phyloP scores from a whole-genome alignment of 371 early-diverging fungal species.

The Chytridiales sp. region DNA sequence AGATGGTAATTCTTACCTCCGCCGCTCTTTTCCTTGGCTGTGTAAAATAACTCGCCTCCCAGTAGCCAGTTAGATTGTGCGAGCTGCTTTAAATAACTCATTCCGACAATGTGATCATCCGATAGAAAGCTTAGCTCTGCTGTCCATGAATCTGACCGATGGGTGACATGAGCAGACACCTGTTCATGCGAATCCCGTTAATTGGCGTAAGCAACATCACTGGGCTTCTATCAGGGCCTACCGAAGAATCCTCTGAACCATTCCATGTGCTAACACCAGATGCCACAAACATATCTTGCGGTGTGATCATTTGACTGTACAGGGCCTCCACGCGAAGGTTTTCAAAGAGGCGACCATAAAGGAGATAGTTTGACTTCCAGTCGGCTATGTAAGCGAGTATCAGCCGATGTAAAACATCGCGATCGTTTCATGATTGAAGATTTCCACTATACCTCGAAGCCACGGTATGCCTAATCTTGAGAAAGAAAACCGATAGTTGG shows the following conservation, averaged over 20 bases:
- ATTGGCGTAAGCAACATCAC: no score
- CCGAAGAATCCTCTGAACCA: constrained; percentile 51
- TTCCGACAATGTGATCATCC: constrained; percentile 73
- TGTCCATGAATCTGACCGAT: neutral
- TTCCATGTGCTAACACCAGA: constrained; percentile 64
- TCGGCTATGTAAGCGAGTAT: neutral
- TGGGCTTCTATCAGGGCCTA: constrained; percentile 66
- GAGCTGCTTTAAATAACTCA: constrained; percentile 74
- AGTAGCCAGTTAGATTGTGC: constrained; percentile 66
- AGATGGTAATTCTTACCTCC: constrained; percentile 63
- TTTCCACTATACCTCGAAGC: no score
- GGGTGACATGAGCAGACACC: constrained; percentile 63
- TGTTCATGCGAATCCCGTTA: constrained; percentile 69
- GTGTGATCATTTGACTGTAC: constrained; percentile 62
- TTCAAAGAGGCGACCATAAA: constrained; percentile 63
- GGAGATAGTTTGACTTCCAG: constrained; percentile 52
- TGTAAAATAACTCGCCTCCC: constrained; percentile 83
- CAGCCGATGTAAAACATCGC: no score
- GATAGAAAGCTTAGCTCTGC: constrained; percentile 56
- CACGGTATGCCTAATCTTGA: neutral
- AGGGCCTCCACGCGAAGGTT: constrained; percentile 65
- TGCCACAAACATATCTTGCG: constrained; percentile 61
- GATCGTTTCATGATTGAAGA: no score
- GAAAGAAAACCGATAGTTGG: neutral
- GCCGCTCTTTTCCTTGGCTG: constrained; percentile 79